Evolutionary conservation across 2,329 filamentous ascomycete genomes (phyloP).

Genomic region (Orbilia blumenaviensis): DNA sequence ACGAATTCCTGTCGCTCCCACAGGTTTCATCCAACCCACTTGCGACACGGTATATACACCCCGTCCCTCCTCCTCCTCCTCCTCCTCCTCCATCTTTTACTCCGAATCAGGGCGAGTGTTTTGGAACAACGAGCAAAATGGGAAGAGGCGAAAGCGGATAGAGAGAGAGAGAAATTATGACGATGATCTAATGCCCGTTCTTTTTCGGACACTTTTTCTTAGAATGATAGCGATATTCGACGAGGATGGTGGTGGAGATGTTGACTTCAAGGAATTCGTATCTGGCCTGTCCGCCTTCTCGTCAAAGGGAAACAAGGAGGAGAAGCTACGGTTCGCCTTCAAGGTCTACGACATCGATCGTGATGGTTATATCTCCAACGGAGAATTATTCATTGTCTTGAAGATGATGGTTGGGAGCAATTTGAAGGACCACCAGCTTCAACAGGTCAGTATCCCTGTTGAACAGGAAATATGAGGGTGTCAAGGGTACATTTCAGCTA

Average conservation of each 20-base stretch:
- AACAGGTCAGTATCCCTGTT: constrained; percentile 73
- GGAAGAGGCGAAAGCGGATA: too few species aligned
- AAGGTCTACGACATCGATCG: constrained; percentile 99
- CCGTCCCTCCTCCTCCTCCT: background rate
- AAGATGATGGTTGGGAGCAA: constrained; percentile 99
- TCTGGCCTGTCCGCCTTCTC: constrained; percentile 94
- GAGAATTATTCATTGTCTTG: constrained; percentile 97
- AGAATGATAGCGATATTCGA: constrained; percentile 99
- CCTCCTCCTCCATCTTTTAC: too few species aligned
- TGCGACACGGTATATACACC: constrained; percentile 75
- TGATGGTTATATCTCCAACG: constrained; percentile 98
- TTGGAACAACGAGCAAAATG: too few species aligned
- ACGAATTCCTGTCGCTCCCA: constrained; percentile 95
- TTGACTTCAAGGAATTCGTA: constrained; percentile 99
- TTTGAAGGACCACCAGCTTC: constrained; percentile 96
- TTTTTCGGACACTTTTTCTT: constrained; percentile 38
- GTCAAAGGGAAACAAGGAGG: constrained; percentile 98
- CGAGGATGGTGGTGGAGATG: constrained; percentile 95
- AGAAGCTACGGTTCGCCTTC: constrained; percentile 97
- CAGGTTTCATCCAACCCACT: constrained; percentile 98
- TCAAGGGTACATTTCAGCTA: too few species aligned
- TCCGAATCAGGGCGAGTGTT: too few species aligned
- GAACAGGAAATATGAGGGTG: too few species aligned
- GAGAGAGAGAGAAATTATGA: too few species aligned
- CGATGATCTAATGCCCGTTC: too few species aligned